Base-by-base conservation (phyloP, 208 protist genomes). In the Acanthamoeba sp. region DNA sequence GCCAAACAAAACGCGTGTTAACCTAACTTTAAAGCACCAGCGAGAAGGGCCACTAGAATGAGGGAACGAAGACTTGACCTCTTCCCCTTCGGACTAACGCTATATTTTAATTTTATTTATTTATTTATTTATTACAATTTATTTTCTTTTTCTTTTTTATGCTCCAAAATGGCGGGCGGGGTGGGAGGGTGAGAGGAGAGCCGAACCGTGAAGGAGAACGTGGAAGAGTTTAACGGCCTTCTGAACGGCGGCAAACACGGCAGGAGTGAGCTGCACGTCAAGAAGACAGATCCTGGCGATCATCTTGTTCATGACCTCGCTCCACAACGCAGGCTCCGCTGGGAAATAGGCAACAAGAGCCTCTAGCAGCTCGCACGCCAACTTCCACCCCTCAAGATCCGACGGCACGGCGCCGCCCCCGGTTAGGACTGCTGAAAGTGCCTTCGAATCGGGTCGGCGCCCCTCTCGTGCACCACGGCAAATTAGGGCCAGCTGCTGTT, bases 211-310 rank as follows among this genome's bases (percentile, higher is more conserved):
- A 3, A 87, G 42, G 27, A 87, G 78, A 0, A 18, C 12, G 29
- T 87, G 78, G 27, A 87, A 87, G 78, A 87, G 78, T 7, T 52
- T 59, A 4, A 87, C 78, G 1, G 78, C 78, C 32, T 87, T 50
- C 27, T 87, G 78, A 0, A 87, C 78, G 29, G 78, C 38, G 18
- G 27, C 78, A 59, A 59, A 87, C 16, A 87, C 45, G 45, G 78
- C 45, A 22, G 78, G 78, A 20, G 42, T 87, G 1, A 87, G 45
- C 78, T 87, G 78, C 27, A 87, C 78, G 10, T 87, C 78, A 4
- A 87, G 78, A 9, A 45, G 20, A 20, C 45, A 42, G 78, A 87
- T 87, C 1, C 78, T 29, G 27, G 42, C 42, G 24, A 87, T 87
- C 78, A 87, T 36, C 16, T 59, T 50, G n/a, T 18, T 38, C 45